Evolutionary conservation across 768 basidiomycete species (phyloP).

Genomic region (Kwoniella shandongensis): DNA sequence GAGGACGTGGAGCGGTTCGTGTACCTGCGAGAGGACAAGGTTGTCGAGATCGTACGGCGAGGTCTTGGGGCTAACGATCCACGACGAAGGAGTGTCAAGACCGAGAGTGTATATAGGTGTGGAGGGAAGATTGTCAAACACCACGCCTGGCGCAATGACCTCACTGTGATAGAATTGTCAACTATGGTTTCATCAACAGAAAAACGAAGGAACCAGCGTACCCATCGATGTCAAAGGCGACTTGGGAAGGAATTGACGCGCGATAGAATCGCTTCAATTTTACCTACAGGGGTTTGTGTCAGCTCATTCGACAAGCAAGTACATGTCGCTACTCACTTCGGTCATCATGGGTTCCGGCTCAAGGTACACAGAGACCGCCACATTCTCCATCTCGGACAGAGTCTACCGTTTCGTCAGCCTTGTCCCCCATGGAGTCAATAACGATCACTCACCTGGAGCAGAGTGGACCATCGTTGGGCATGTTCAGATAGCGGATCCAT

Average conservation of each 20-base stretch:
- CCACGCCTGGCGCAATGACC: constrained; percentile 62
- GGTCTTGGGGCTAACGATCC: constrained; percentile 88
- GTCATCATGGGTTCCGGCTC: constrained; percentile 64
- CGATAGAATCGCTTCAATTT: constrained; percentile 92
- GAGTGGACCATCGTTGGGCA: constrained; percentile 80
- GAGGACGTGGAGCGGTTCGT: constrained; percentile 40
- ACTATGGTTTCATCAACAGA: not conserved
- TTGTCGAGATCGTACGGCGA: constrained; percentile 94
- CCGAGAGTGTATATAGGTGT: constrained; percentile 92
- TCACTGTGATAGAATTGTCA: constrained; percentile 54
- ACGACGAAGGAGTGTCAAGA: constrained; percentile 85
- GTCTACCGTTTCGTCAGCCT: constrained; percentile 24
- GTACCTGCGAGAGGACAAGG: constrained; percentile 76
- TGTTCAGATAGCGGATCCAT: constrained; percentile 81
- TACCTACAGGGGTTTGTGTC: constrained; percentile 59
- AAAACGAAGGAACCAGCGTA: constrained; percentile 53
- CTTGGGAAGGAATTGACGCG: constrained; percentile 63
- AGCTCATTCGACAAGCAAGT: not conserved
- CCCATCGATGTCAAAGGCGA: constrained; percentile 71
- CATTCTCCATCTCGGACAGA: constrained; percentile 47
- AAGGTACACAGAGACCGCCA: constrained; percentile 69
- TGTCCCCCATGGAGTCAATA: not conserved
- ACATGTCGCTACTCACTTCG: constrained; percentile 72
- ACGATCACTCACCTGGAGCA: constrained; percentile 64
- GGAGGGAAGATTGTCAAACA: constrained; percentile 71